Evolutionary conservation across 2,329 filamentous ascomycete genomes (phyloP), one percentile per base, ranked within the genome.

Genomic region (Cladophialophora immunda): DNA sequence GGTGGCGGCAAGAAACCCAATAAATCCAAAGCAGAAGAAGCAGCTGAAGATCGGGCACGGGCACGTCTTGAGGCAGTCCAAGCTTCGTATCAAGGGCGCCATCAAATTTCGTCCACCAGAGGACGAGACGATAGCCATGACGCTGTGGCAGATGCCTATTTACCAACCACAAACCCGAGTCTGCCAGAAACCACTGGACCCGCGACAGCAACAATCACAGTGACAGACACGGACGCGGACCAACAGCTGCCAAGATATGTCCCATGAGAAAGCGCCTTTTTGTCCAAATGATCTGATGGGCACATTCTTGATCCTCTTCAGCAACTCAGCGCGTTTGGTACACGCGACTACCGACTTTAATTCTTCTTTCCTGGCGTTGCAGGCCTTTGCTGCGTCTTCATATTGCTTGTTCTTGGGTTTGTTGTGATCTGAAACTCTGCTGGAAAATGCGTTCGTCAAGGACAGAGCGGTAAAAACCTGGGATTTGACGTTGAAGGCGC

Each of bases 1-100:
- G 38, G 29, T 38, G 27, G 19, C 25, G 29, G 29, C 30, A 59
- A 32, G 32, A 55, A 32, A 15, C 27, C 36, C 4, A 45, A 13
- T 38, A 65, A 65, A 36, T 58, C 62, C 8, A 68, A 68, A 45
- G 66, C 38, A 4, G 34, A 68, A 41, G 66, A 68, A 50, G 66
- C 66, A n/a, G 66, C 66, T 6, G 66, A 68, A 59, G 66, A 68
- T 19, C 62, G 62, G 11, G 58, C 58, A 15, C 64, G 52, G 4
- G 58, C 58, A 9, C 58, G 58, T 7, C 25, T 64, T 17, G 30
- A 19, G 11, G 54, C 25, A 53, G 45, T 63, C 9, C 53, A 60
- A 63, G 38, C 29, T 8, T 3, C 32, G 11, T 61, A 61, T 11
- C 58, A 61, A 32, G 52, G 45, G 13, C 45, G 58, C 6, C n/a